These are phyloP conservation scores for Metarhizium robertsii DNA, from an alignment of 2,329 filamentous ascomycete genomes.

Conservation along the genomic window DNA sequence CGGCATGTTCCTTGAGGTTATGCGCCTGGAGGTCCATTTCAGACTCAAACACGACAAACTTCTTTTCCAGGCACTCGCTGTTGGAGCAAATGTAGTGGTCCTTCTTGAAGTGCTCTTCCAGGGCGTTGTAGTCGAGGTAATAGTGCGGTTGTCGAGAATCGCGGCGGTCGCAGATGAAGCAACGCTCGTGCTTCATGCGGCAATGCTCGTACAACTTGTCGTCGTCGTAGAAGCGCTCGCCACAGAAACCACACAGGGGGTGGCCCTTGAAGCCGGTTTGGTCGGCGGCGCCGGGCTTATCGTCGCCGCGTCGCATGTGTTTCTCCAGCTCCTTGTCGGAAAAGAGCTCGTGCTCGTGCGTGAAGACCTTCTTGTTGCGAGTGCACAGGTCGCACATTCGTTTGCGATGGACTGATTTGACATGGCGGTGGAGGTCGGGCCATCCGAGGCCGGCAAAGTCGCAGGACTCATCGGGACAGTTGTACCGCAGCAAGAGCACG, in stretches of 20 bases:
- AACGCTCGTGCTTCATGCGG: slow-evolving; percentile 86
- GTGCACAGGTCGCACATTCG: slow-evolving; percentile 88
- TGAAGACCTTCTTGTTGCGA: slow-evolving; percentile 95
- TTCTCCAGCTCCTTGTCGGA: slow-evolving; percentile 68
- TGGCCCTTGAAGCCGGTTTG: slow-evolving; percentile 96
- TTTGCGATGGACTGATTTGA: slow-evolving; percentile 72
- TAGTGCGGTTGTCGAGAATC: slow-evolving; percentile 73
- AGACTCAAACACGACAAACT: slow-evolving; percentile 92
- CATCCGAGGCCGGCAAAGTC: slow-evolving; percentile 68
- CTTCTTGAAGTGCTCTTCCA: slow-evolving; percentile 78
- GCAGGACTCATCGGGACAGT: slow-evolving; percentile 77
- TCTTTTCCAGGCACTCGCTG: slow-evolving; percentile 86
- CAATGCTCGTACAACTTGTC: slow-evolving; percentile 94
- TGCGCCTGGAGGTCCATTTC: slow-evolving; percentile 94
- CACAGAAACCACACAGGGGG: slow-evolving; percentile 88
- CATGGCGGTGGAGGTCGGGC: slow-evolving; percentile 59
- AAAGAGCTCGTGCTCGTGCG: slow-evolving; percentile 93
- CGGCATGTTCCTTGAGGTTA: slow-evolving; percentile 75
- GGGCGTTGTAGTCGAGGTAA: slow-evolving; percentile 76
- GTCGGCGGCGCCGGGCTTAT: slow-evolving; percentile 78
- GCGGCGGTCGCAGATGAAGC: slow-evolving; percentile 80
- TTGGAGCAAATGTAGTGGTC: slow-evolving; percentile 84
- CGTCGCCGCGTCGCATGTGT: slow-evolving; percentile 86
- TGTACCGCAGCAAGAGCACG: slow-evolving; percentile 78
- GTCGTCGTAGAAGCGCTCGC: slow-evolving; percentile 85